Conservation (phyloP, 1,284 basidiomycete genomes). For the Ganoderma lucidum region DNA sequence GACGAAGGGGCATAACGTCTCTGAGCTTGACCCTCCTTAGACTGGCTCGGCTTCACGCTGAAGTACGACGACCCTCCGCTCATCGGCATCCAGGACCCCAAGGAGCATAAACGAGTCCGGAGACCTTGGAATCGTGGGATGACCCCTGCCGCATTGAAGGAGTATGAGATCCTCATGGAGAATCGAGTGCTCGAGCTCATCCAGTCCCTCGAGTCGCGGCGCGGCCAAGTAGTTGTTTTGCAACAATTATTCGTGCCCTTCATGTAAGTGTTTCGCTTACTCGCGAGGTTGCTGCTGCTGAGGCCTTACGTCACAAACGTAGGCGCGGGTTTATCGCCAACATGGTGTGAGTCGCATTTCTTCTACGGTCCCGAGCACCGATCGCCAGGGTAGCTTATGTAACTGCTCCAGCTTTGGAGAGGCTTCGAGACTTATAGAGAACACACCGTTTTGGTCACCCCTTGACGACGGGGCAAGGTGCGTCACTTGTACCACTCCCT, state of each 20-base stretch:
- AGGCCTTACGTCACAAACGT: neutral
- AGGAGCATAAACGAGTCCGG: neutral
- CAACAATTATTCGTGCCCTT: neutral
- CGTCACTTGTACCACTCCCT: neutral
- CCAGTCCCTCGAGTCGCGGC: neutral
- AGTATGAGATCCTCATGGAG: conserved; percentile 4
- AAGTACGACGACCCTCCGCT: neutral
- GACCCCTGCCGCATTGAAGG: neutral
- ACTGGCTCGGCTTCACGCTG: neutral
- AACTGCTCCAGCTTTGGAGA: neutral
- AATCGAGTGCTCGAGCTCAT: neutral
- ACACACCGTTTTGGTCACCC: neutral
- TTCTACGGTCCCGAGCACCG: too few relatives aligned
- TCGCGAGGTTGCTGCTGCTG: neutral
- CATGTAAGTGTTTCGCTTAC: neutral
- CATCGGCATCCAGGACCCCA: neutral
- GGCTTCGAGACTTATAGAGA: neutral
- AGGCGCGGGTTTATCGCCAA: neutral
- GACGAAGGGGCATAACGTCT: neutral
- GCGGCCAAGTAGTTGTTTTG: neutral
- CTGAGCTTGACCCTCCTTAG: neutral
- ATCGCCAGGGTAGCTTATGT: neutral
- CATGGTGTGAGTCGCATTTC: neutral
- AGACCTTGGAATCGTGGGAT: neutral
- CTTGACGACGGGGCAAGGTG: neutral